Base-by-base conservation (phyloP, 352 stramenopile species). In the Phytophthora capsici region DNA sequence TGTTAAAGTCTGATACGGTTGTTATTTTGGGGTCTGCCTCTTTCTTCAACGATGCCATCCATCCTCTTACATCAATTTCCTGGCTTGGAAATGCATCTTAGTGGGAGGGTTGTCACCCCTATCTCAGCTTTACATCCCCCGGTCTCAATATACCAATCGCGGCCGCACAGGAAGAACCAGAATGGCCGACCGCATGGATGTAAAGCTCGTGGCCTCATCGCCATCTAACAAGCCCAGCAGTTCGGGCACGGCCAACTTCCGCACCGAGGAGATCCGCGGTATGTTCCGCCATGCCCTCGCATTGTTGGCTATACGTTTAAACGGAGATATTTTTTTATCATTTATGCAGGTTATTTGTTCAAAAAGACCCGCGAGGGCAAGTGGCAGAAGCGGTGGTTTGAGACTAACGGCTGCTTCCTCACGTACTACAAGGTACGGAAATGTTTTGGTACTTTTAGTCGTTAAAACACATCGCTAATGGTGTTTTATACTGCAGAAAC, bases 331-430 rank as follows among this genome's bases (percentile, higher is more conserved):
- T 50, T 38, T 62, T 58, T 56, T 45, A 49, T 26, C 26, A 13
- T 53, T 60, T 44, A 20, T 40, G 17, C 37, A 91, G 91, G 92
- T 22, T 98, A 98, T 66, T 69, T 98, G 66, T 94, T 97, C 63
- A 98, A 98, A 75, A 97, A 97, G 66, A 97, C 93, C 51, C 89
- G 91, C 57, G 90, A 97, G 57, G 91, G 91, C 69, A 96, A 96
- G 70, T 98, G 97, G 97, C 97, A 99, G 73, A 98, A 98, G 77
- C 89, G 97, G 55, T 99, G 95, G 91, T 99, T 99, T 71, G 97
- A 99, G 82, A 99, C 94, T 8, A 98, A 99, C 69, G 97, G 97
- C 46, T 97, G 97, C 73, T 98, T 98, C 80, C 85, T 99, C 36
- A 98, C 96, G 13, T 99, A 99, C 83, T 99, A 99, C 81, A 99